phyloP scores from a whole-genome alignment of 129 eudicot genomes.

The Scalesia atractyloides region DNA sequence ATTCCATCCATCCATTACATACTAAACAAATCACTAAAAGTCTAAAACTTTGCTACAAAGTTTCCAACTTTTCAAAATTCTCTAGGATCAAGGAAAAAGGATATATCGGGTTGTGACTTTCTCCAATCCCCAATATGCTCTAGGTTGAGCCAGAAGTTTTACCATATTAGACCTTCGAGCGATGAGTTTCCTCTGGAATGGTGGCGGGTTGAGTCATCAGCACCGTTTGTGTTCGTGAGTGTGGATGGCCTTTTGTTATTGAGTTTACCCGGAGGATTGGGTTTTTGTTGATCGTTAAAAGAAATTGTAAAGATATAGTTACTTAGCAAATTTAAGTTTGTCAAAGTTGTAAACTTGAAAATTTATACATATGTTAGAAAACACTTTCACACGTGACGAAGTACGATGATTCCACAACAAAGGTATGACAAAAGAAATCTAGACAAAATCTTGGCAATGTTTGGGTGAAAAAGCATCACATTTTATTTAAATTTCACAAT shows the following conservation, averaged over 20 bases:
- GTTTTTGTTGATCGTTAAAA: too few relatives aligned
- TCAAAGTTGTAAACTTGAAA: not conserved
- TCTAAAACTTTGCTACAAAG: constrained; percentile 18
- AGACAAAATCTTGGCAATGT: constrained; percentile 24
- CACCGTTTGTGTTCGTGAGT: too few relatives aligned
- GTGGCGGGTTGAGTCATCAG: too few relatives aligned
- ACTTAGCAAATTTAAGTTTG: not conserved
- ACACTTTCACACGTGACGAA: not conserved
- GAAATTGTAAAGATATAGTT: not conserved
- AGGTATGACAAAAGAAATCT: constrained; percentile 17
- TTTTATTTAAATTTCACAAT: constrained; percentile 23
- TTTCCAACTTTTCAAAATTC: constrained; percentile 55
- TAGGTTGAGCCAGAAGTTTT: too few relatives aligned
- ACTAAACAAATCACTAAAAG: constrained; percentile 6
- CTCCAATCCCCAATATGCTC: constrained; percentile 83
- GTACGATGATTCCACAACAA: not conserved
- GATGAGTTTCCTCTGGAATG: too few relatives aligned
- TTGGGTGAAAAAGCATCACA: constrained; percentile 34
- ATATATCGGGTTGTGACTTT: constrained; percentile 68
- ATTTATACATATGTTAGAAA: not conserved
- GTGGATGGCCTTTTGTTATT: too few relatives aligned
- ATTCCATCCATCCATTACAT: constrained; percentile 26
- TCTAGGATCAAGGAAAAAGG: constrained; percentile 96
- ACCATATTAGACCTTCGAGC: too few relatives aligned
- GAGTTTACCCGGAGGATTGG: too few relatives aligned